Conservation (phyloP, 2,329 filamentous ascomycete genomes). For the Xylaria sp. region DNA sequence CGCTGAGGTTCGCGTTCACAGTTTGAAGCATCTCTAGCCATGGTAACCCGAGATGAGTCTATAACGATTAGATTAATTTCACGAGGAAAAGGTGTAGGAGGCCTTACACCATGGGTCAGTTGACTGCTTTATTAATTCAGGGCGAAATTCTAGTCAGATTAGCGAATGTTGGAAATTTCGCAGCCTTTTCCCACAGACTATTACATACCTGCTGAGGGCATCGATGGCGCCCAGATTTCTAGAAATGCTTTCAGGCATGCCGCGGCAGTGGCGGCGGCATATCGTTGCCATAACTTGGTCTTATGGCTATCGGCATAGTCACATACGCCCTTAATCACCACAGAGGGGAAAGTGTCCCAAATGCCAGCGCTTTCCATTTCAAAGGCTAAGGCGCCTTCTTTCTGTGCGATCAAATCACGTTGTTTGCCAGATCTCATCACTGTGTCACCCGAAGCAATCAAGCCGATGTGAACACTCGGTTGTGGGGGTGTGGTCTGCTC, state of each 20-base stretch:
- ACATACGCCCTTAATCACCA: conserved; percentile 5
- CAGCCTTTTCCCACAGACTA: not conserved
- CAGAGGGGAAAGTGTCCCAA: conserved; percentile 1
- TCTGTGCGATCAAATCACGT: not conserved
- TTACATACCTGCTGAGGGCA: not conserved
- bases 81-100: too few relatives aligned
- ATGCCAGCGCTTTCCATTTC: conserved; percentile 1
- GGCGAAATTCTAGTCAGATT: not conserved
- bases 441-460: not conserved
- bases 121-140: too few relatives aligned
- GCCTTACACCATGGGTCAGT: too few relatives aligned
- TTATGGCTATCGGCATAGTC: conserved; percentile 6
- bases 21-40: too few relatives aligned
- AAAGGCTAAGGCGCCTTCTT: not conserved
- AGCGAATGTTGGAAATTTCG: not conserved
- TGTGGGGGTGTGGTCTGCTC: not conserved
- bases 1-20: too few relatives aligned
- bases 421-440: not conserved
- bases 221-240: not conserved
- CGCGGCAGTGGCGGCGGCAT: not conserved
- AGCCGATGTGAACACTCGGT: not conserved
- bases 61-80: too few relatives aligned
- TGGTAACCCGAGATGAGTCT: too few relatives aligned
- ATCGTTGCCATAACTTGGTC: conserved; percentile 8
- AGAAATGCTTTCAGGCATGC: not conserved